Conservation (phyloP, 495 filamentous ascomycete genomes). For the Tetracladium setigerum region DNA sequence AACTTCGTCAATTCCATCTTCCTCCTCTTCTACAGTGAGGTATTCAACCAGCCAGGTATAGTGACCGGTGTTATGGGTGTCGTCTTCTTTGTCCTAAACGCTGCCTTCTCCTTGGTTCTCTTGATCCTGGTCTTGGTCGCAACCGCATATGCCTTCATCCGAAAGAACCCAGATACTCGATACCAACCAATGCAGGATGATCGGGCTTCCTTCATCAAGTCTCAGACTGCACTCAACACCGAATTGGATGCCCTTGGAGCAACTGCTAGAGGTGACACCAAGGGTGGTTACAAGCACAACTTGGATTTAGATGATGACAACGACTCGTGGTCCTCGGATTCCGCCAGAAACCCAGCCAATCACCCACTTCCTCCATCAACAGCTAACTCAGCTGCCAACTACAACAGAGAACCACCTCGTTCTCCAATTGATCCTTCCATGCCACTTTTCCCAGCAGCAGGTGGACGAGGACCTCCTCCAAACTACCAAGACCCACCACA, state of each 20-base stretch:
- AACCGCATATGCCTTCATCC: constrained; percentile 72
- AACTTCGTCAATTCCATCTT: constrained; percentile 91
- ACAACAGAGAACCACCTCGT: constrained; percentile 32
- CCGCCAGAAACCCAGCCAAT: constrained; percentile 31
- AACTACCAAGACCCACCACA: constrained; percentile 13
- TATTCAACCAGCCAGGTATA: constrained; percentile 77
- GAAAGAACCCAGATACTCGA: constrained; percentile 91
- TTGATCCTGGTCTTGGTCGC: constrained; percentile 83
- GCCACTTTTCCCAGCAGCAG: constrained; percentile 47
- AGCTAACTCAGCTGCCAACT: constrained; percentile 11
- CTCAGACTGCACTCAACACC: constrained; percentile 77
- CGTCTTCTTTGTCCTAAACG: constrained; percentile 88
- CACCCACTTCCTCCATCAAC: constrained; percentile 25
- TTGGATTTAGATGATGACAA: constrained; percentile 74
- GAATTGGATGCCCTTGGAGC: constrained; percentile 91
- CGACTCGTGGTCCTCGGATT: constrained; percentile 46
- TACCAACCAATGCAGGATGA: constrained; percentile 98
- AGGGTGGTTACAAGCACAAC: constrained; percentile 54
- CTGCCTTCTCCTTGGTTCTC: constrained; percentile 76
- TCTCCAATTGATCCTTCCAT: constrained; percentile 59
- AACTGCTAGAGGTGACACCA: constrained; percentile 80
- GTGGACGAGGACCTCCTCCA: constrained; percentile 8
- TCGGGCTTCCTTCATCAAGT: constrained; percentile 97
- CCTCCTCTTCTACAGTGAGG: constrained; percentile 72
- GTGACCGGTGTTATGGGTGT: constrained; percentile 93